Conservation (phyloP, 164 flowering plant species). For the grape (Vitis vinifera) region DNA sequence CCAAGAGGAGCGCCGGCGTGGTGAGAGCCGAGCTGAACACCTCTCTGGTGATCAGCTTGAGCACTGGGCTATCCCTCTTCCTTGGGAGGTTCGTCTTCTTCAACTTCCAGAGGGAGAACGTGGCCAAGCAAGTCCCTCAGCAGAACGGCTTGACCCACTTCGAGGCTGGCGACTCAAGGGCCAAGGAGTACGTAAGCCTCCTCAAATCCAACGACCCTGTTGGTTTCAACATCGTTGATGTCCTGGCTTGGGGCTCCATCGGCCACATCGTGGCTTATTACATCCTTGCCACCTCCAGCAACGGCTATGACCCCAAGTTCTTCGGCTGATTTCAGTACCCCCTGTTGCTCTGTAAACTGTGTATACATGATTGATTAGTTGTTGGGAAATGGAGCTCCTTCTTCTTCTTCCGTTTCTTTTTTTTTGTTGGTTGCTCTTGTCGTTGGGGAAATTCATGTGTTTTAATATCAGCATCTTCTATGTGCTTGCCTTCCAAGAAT, state of each 20-base stretch:
- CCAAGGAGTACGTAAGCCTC: conserved; percentile 92
- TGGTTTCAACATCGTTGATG: conserved; percentile 96
- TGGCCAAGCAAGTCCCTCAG: conserved; percentile 92
- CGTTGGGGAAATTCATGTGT: not conserved
- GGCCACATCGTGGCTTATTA: conserved; percentile 98
- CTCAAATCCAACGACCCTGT: conserved; percentile 95
- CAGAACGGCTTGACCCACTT: conserved; percentile 92
- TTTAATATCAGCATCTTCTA: no score
- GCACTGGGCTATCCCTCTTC: conserved; percentile 97
- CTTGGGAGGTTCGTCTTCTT: conserved; percentile 97
- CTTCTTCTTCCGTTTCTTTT: not conserved
- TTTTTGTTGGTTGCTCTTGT: not conserved
- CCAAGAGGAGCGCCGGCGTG: conserved; percentile 8
- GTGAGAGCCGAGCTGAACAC: conserved; percentile 72
- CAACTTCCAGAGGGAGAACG: conserved; percentile 96
- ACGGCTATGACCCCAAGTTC: conserved; percentile 94
- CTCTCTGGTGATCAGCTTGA: conserved; percentile 79
- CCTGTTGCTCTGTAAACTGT: not conserved
- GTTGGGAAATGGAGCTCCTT: no score
- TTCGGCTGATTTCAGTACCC: conserved; percentile 31
- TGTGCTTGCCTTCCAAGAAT: no score
- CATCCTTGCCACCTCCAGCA: conserved; percentile 92
- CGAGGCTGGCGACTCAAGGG: conserved; percentile 89
- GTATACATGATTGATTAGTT: no score
- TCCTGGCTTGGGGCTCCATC: conserved; percentile 97